Evolutionary conservation across 306 rosid species (phyloP).

Genomic region (Canavalia gladiata): DNA sequence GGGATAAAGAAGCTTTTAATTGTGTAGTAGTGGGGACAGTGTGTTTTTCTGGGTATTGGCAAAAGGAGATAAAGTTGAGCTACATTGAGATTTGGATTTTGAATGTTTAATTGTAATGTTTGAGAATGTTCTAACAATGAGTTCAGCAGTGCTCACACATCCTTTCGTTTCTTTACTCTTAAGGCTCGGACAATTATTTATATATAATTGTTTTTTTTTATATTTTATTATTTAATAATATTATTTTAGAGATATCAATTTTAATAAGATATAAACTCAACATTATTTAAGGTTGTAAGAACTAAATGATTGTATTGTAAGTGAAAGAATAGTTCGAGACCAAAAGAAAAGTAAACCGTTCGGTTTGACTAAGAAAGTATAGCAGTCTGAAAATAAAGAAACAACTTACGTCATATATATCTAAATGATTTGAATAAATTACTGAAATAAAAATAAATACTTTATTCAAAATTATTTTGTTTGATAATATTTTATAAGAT

Average conservation of each 20-base stretch:
- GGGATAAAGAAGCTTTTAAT: slow-evolving; percentile 65
- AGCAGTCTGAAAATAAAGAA: too few species aligned
- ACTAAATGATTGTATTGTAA: not conserved
- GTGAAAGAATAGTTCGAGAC: too few species aligned
- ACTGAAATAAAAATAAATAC: not conserved
- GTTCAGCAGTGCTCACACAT: slow-evolving; percentile 10
- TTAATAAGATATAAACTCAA: too few species aligned
- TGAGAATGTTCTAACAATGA: slow-evolving; percentile 48
- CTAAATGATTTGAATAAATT: too few species aligned
- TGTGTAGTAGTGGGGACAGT: slow-evolving; percentile 62
- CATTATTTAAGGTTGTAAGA: not conserved
- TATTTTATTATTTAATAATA: too few species aligned
- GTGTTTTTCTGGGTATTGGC: slow-evolving; percentile 61
- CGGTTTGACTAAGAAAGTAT: too few species aligned
- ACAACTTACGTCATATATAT: too few species aligned
- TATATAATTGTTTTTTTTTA: too few species aligned
- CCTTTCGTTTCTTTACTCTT: slow-evolving; percentile 27
- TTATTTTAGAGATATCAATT: too few species aligned
- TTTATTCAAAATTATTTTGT: too few species aligned
- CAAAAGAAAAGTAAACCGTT: too few species aligned
- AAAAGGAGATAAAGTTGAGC: slow-evolving; percentile 63
- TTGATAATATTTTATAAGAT: too few species aligned
- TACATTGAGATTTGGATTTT: slow-evolving; percentile 53
- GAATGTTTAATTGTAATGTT: slow-evolving; percentile 51
- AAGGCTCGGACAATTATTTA: not conserved